Percentiles rank a stretch among this genome's conserved stretches.
Conservation (phyloP, 2,329 filamentous ascomycete species). For the Epichloe baconii region DNA sequence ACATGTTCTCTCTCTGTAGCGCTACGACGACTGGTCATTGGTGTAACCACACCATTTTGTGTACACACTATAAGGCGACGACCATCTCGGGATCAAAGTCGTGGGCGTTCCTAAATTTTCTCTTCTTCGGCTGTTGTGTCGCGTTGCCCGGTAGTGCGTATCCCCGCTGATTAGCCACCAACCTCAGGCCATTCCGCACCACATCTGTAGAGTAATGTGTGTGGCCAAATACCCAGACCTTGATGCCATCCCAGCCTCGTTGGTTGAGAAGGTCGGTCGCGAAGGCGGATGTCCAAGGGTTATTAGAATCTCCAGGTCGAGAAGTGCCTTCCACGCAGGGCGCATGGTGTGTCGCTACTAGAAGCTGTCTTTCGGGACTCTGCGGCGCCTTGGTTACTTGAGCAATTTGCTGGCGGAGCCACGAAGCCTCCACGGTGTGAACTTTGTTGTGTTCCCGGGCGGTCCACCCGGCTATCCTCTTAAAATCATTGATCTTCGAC, state of each 20-base stretch:
- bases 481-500: constrained; percentile 38
- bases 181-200: constrained; percentile 16
- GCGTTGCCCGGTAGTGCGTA: constrained; percentile 18
- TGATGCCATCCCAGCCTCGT: constrained; percentile 20
- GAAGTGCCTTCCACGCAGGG: constrained; percentile 10
- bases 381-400: constrained; percentile 7
- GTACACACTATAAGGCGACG: constrained; percentile 2
- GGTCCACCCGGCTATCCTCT: constrained; percentile 38
- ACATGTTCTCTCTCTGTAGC: too few relatives aligned
- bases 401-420: constrained; percentile 27
- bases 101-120: neutral
- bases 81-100: constrained; percentile 3
- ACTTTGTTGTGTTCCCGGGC: constrained; percentile 33
- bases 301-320: too few relatives aligned
- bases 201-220: constrained; percentile 32
- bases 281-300: too few relatives aligned
- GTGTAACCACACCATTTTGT: too few relatives aligned
- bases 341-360: constrained; percentile 46
- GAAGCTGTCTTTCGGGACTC: constrained; percentile 14
- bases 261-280: constrained; percentile 24
- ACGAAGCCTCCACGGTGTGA: constrained; percentile 34
- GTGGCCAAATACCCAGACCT: constrained; percentile 34
- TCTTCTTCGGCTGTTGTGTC: neutral
- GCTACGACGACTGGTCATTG: too few relatives aligned
- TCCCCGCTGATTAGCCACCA: constrained; percentile 34